Conservation (phyloP, 2,329 filamentous ascomycete genomes). For the Parastagonospora avenae region DNA sequence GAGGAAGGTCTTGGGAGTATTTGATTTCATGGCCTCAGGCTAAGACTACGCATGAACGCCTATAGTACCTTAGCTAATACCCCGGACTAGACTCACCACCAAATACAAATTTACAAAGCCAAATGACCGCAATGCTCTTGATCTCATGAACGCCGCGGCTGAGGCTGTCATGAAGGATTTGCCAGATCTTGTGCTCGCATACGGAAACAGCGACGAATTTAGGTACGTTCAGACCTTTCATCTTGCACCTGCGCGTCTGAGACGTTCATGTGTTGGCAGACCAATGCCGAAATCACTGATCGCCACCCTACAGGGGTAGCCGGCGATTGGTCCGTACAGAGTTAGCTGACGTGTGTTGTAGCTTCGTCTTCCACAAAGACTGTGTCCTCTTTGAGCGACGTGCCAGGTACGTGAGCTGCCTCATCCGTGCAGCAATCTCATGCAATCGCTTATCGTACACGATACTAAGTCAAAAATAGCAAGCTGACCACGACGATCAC, state of each 20-base stretch:
- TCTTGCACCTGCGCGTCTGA: constrained; percentile 13
- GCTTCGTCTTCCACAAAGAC: constrained; percentile 86
- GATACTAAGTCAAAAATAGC: constrained; percentile 53
- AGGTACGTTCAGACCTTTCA: constrained; percentile 57
- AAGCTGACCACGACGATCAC: constrained; percentile 91
- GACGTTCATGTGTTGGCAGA: constrained; percentile 16
- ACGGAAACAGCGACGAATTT: constrained; percentile 94
- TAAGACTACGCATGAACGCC: not conserved
- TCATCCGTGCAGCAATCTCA: constrained; percentile 8
- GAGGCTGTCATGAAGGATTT: constrained; percentile 80
- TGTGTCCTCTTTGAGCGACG: constrained; percentile 85
- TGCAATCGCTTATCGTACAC: not conserved
- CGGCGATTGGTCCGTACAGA: constrained; percentile 15
- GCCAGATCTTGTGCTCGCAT: constrained; percentile 83
- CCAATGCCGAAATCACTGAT: constrained; percentile 1
- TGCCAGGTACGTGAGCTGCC: constrained; percentile 61
- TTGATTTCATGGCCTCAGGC: constrained; percentile 6
- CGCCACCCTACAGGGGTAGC: constrained; percentile 3
- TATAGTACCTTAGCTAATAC: constrained; percentile 8
- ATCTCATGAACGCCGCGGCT: constrained; percentile 96
- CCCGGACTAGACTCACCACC: constrained; percentile 68
- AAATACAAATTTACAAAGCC: constrained; percentile 89
- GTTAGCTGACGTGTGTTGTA: constrained; percentile 53
- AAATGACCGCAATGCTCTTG: constrained; percentile 83
- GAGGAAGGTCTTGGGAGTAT: not conserved